These are phyloP conservation scores for Ehretia macrophylla DNA, from an alignment of 257 asterid species.

Conservation along the genomic window DNA sequence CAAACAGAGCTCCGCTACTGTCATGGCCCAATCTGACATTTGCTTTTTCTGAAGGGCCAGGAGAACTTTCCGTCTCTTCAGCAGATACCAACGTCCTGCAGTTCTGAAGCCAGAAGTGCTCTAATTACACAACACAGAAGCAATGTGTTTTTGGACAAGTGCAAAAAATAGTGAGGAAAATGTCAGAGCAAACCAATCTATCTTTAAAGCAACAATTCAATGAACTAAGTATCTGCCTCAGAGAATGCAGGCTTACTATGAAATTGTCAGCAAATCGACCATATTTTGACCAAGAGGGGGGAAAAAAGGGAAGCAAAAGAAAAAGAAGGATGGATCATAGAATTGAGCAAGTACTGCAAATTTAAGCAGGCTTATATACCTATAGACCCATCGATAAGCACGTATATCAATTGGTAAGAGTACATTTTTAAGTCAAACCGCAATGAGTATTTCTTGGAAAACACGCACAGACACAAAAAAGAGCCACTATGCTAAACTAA, in stretches of 20 bases:
- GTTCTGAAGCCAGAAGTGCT: conserved; percentile 47
- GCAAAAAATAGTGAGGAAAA: not conserved
- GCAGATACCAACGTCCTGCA: conserved; percentile 39
- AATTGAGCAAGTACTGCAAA: not conserved
- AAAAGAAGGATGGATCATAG: not conserved
- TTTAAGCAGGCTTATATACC: not conserved
- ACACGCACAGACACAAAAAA: not conserved
- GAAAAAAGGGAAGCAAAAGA: not conserved
- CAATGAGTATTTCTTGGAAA: not conserved
- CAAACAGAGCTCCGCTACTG: conserved; percentile 37
- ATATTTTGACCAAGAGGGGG: too few relatives aligned
- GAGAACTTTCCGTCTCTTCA: conserved; percentile 32
- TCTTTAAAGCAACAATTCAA: not conserved
- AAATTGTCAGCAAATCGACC: too few relatives aligned
- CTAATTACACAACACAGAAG: conserved; percentile 14
- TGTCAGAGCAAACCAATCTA: not conserved
- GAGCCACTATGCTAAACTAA: not conserved
- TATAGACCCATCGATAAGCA: not conserved
- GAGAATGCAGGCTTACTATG: too few relatives aligned
- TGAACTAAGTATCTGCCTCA: too few relatives aligned
- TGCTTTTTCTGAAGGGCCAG: conserved; percentile 28
- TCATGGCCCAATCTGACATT: conserved; percentile 42
- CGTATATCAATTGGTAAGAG: not conserved
- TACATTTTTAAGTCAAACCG: not conserved
- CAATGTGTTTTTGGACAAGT: conserved; percentile 4